phyloP scores from a whole-genome alignment of 2,329 filamentous ascomycete species.

The Aspergillus sp. region DNA sequence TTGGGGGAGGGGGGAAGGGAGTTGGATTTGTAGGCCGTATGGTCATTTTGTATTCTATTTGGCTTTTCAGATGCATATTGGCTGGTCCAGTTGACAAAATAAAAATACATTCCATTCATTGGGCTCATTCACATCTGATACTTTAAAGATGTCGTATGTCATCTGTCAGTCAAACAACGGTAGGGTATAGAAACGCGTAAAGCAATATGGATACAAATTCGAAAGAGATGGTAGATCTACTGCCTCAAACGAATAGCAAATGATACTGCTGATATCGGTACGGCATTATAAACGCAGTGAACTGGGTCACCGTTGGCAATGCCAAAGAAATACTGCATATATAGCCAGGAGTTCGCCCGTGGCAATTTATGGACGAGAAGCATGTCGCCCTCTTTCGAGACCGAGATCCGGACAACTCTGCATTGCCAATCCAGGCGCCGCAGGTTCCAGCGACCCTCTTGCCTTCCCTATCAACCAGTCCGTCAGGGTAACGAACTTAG shows the following conservation, averaged over 20 bases:
- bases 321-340: no score
- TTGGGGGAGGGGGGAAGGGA: background rate
- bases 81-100: background rate
- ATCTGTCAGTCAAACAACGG: background rate
- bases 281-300: background rate
- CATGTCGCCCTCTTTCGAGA: background rate
- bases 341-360: no score
- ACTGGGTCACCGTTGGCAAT: no score
- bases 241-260: background rate
- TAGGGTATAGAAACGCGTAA: background rate
- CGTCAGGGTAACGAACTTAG: slow-evolving; percentile 81
- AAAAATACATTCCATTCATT: background rate
- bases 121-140: background rate
- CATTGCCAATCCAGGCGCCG: slow-evolving; percentile 21
- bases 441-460: slow-evolving; percentile 40
- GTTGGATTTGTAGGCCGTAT: slow-evolving; percentile 6
- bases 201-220: background rate
- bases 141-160: background rate
- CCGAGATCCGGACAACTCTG: slow-evolving; percentile 13
- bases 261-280: background rate
- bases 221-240: background rate
- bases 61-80: background rate
- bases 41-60: slow-evolving; percentile 1
- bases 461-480: slow-evolving; percentile 89
- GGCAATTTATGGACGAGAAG: background rate